These are phyloP conservation scores for Aspergillus sp. DNA, from an alignment of 2,329 filamentous ascomycete species.

Conservation along the genomic window DNA sequence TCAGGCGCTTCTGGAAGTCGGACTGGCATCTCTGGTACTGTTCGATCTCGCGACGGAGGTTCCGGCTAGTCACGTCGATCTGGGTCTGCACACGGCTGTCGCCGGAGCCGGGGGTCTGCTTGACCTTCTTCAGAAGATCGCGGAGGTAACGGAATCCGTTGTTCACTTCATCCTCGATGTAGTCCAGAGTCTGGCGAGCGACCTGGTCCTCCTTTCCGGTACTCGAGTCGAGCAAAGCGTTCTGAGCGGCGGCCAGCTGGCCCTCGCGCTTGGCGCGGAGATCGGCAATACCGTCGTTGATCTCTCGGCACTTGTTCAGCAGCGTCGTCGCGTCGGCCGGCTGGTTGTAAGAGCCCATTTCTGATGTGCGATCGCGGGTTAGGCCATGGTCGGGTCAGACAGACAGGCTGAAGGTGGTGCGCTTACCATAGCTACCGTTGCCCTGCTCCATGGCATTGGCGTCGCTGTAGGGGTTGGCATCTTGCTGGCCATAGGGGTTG, in stretches of 20 bases:
- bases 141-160: slow-evolving; percentile 76
- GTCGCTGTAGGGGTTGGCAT: slow-evolving; percentile 31
- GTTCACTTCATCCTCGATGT: slow-evolving; percentile 77
- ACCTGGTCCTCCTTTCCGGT: slow-evolving; percentile 66
- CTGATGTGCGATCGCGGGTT: slow-evolving; percentile 27
- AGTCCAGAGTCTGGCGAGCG: slow-evolving; percentile 70
- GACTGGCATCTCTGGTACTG: slow-evolving; percentile 79
- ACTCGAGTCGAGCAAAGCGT: slow-evolving; percentile 75
- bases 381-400: not conserved
- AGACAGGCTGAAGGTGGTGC: not conserved
- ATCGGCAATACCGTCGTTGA: slow-evolving; percentile 74
- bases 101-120: slow-evolving; percentile 75
- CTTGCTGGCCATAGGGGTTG: slow-evolving; percentile 54
- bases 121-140: slow-evolving; percentile 77
- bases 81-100: slow-evolving; percentile 75
- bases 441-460: slow-evolving; percentile 35
- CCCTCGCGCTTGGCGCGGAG: slow-evolving; percentile 63
- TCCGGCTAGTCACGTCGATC: slow-evolving; percentile 76
- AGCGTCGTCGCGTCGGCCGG: slow-evolving; percentile 69
- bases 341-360: slow-evolving; percentile 45
- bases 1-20: slow-evolving; percentile 75
- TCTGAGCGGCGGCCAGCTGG: slow-evolving; percentile 59
- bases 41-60: slow-evolving; percentile 78
- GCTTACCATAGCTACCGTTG: slow-evolving; percentile 39
- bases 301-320: slow-evolving; percentile 79